Conservation (phyloP, 805 yeast species). For the Candida qinlingensis region DNA sequence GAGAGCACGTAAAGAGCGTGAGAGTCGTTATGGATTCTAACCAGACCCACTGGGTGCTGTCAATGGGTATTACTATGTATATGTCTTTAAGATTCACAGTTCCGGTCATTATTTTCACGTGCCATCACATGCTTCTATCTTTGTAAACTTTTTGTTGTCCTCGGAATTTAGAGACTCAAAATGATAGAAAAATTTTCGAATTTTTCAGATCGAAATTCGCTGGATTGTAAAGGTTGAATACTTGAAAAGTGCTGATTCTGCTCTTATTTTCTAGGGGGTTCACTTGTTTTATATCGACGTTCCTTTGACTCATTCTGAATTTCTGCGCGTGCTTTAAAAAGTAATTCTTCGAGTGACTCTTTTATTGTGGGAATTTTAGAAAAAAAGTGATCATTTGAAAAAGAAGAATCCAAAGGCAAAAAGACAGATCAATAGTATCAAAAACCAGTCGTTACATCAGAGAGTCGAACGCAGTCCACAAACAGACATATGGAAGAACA, state of each 20-base stretch:
- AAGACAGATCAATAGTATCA: not conserved
- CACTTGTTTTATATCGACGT: not conserved
- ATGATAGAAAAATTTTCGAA: conserved; percentile 7
- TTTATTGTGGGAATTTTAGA: not conserved
- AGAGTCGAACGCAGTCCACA: not conserved
- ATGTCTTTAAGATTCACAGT: too few species aligned
- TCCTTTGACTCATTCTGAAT: too few species aligned
- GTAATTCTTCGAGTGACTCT: not conserved
- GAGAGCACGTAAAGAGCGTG: conserved; percentile 18
- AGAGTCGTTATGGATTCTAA: conserved; percentile 23
- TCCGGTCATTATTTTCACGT: not conserved
- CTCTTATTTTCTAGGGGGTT: not conserved
- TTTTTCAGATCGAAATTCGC: conserved; percentile 6
- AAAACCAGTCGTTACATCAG: not conserved
- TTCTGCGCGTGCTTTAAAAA: too few species aligned
- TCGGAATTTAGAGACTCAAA: conserved; percentile 3
- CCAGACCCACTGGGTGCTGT: too few species aligned
- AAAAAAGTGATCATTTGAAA: not conserved
- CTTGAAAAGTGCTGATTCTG: not conserved
- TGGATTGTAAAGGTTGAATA: not conserved
- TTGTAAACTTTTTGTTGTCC: conserved; percentile 5
- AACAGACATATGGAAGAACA: conserved; percentile 18
- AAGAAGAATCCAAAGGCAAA: not conserved
- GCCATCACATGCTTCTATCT: not conserved
- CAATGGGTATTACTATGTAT: too few species aligned